Base-by-base conservation (phyloP, 2,329 filamentous ascomycete genomes). In the Diplodia corticola region DNA sequence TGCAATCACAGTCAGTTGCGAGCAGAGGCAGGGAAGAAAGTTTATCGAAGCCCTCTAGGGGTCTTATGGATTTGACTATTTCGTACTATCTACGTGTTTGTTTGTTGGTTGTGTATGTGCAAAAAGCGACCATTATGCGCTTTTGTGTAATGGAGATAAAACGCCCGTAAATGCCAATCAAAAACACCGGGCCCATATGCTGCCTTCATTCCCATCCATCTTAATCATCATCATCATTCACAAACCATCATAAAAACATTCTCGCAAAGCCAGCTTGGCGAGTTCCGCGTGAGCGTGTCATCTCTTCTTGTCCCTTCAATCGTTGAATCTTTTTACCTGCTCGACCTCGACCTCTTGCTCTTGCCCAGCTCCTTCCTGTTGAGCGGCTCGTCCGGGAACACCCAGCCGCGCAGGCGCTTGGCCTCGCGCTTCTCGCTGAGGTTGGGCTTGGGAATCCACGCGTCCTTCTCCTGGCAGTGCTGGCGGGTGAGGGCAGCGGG, bases 381-480 rank as follows among this genome's bases (percentile, higher is more conserved):
- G 12, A 93, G 82, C 3, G 88, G 82, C 72, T 93, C 91, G 72
- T 93, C 89, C 1, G 91, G 91, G 79, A 88, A 85, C 0, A 92
- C 85, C 91, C 91, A 93, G 0, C 90, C 91, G 33, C 91, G 80
- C 2, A 86, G 83, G 24, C 89, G 80, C 85, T 92, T 93, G 22
- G 89, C 88, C 78, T 91, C 89, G 67, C 87, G 81, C 88, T 91
- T 95, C 85, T 91, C 90, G 35, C 84, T 89, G 71, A 86, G 82
- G 81, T 88, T 91, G 60, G 87, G 82, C 73, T 86, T 87, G 10
- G 91, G 90, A 79, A 93, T 92, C 91, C 91, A 93, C 24, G 80
- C 79, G 77, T 93, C 91, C 49, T 89, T 83, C n/a, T 87, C 81
- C 28, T 89, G 79, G 63, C 88, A 87, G 81, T 91, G 91, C 73